Base-by-base conservation (phyloP, 169 alveolate species). In the Toxoplasma gondii region DNA sequence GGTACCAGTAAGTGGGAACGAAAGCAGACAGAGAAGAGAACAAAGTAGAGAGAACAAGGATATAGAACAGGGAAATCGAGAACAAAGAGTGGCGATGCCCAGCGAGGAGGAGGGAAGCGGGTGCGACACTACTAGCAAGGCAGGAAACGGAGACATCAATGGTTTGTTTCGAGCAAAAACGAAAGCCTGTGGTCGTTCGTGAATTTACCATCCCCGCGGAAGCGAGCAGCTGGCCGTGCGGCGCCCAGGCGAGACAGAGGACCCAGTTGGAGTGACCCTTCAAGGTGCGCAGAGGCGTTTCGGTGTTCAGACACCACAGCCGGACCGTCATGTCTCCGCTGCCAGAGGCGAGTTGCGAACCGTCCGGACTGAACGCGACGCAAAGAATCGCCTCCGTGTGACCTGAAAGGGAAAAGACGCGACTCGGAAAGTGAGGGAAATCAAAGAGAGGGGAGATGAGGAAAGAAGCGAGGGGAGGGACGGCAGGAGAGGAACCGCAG, bases 231-330 rank as follows among this genome's bases (percentile, higher is more conserved):
- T 97, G 94, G 34, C 98, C 97, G 94, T 98, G 98, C 16, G 99
- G 99, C 16, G 99, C 97, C 98, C 98, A 98, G 38, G 97, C 93
- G 34, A 98, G 96, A 64, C 96, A 95, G 67, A 98, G 95, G 49
- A 98, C 99, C 99, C 99, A 98, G 91, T 97, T 95, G 84, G 96
- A 95, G 94, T 98, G 99, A 31, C 98, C 98, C 94, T 97, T 53
- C 96, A 95, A 54, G 97, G 97, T 88, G 94, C 94, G 94, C 81
- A 96, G 96, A 19, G 99, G 99, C 39, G 99, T 97, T 96, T 98
- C 99, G 36, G 99, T 98, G 92, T 94, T 92, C 95, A 98, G 96
- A 96, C 98, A 99, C 99, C 99, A 98, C 88, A 98, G 95, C 86
- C 99, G 96, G 16, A 98, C 94, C 29, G 97, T 94, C 83, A 93